Percentiles rank a stretch among this genome's conserved stretches.
phyloP scores from a whole-genome alignment of 345 rosid species.

The Hypericum androsaemum region DNA sequence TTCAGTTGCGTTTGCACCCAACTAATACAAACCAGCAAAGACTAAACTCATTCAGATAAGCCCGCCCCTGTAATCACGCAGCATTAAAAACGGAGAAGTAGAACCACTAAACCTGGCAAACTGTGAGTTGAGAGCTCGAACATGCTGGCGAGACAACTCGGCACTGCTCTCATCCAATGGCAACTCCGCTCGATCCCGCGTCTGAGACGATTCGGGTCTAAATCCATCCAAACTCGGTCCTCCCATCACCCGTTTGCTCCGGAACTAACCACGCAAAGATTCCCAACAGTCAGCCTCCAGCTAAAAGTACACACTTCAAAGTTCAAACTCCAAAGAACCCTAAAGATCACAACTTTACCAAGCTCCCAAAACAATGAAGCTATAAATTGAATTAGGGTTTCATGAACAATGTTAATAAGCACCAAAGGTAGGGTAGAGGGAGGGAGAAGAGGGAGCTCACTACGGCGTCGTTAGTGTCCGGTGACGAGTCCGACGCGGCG shows the following conservation, averaged over 20 bases:
- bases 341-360: slow-evolving; percentile 5
- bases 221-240: slow-evolving; percentile 48
- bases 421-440: not conserved
- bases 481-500: slow-evolving; percentile 29
- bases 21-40: slow-evolving; percentile 28
- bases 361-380: slow-evolving; percentile 4
- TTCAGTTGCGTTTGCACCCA: slow-evolving; percentile 91
- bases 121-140: slow-evolving; percentile 86
- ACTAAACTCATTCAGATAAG: not conserved
- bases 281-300: slow-evolving; percentile 9
- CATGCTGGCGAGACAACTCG: slow-evolving; percentile 67
- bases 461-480: slow-evolving; percentile 38
- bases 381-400: not conserved
- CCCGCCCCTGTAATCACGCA: not conserved
- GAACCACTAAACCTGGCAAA: slow-evolving; percentile 56
- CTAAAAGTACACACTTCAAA: not conserved
- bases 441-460: slow-evolving; percentile 35
- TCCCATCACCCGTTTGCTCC: slow-evolving; percentile 50
- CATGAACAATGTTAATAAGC: not conserved
- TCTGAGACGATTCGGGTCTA: slow-evolving; percentile 46
- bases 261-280: slow-evolving; percentile 35
- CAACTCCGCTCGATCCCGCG: slow-evolving; percentile 18
- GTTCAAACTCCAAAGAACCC: not conserved
- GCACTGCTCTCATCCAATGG: slow-evolving; percentile 50
- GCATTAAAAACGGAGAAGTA: slow-evolving; percentile 4